Evolutionary conservation across 768 basidiomycete genomes (phyloP).

Genomic region (Solioccasus polychromus): DNA sequence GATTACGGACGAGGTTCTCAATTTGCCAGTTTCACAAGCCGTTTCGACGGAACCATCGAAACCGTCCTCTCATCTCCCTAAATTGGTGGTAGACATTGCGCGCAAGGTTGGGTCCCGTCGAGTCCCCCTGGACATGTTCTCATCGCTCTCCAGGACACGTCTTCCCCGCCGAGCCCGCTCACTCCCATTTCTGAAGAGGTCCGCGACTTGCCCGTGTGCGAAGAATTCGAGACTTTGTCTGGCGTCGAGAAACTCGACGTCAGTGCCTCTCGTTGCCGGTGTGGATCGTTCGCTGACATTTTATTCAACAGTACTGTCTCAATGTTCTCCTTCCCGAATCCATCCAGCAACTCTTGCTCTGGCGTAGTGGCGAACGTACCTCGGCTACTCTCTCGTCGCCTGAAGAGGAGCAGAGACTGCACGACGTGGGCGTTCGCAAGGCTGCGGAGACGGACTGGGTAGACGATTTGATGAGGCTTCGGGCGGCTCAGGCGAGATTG

Average conservation of each 20-base stretch:
- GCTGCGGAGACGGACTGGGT: conserved; percentile 67
- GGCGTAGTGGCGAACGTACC: conserved; percentile 61
- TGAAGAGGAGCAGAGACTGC: conserved; percentile 55
- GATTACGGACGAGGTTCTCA: conserved; percentile 10
- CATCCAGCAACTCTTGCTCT: conserved; percentile 69
- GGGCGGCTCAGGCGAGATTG: conserved; percentile 38
- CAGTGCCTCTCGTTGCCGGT: conserved; percentile 13
- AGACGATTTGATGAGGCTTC: conserved; percentile 49
- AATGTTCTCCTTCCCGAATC: conserved; percentile 72
- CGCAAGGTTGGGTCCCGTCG: too few species aligned
- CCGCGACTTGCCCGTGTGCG: conserved; percentile 31
- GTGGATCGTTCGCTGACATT: not conserved
- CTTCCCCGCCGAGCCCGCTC: conserved; percentile 21
- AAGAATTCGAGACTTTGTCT: conserved; percentile 43
- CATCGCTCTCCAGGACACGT: conserved; percentile 15
- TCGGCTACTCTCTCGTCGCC: conserved; percentile 45
- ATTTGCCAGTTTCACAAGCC: too few species aligned
- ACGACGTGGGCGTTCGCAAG: conserved; percentile 45
- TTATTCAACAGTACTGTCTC: conserved; percentile 55
- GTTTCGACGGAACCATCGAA: too few species aligned
- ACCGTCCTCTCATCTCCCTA: too few species aligned
- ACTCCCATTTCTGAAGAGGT: conserved; percentile 16
- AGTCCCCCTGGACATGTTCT: conserved; percentile 23
- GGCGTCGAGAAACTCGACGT: conserved; percentile 53
- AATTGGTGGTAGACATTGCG: too few species aligned